Evolutionary conservation across 179 eudicot genomes (phyloP), one percentile per base, ranked within the genome.

Genomic region (Gypsophila paniculata): DNA sequence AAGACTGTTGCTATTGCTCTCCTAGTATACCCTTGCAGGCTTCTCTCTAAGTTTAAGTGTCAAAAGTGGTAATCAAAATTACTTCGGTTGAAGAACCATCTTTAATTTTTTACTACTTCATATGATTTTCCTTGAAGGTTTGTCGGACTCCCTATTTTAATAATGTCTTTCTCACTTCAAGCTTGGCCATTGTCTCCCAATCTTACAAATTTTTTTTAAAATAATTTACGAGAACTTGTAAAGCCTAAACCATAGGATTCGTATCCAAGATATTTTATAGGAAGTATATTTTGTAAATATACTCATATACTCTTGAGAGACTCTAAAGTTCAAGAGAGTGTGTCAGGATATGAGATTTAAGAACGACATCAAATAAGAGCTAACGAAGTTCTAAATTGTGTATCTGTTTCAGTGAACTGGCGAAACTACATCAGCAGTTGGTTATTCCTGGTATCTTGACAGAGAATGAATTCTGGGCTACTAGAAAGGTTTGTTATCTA

Each of bases 391-490:
- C 46, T 44, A 70, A 76, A 29, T 38, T 36, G 23, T 46, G 55
- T 65, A 60, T 79, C 64, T 46, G 60, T 84, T 79, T 76, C 86
- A 92, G 99, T 65, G 97, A 94, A 83, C 79, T 94, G 85, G 89
- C 84, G 79, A 90, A 80, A 82, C 95, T 94, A 74, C 97, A 94
- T 77, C 86, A 85, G 78, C 90, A 92, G 76, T 86, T 94, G 79
- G 97, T 94, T 32, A 70, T 85, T 44, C 86, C 91, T 61, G 82
- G 84, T 54, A 80, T 87, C 73, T 75, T 94, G 85, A 75, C 96
- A 59, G 99, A 92, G 76, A 88, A 87, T 74, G 99, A 94, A 73
- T 94, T 94, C 78, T 92, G 99, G 99, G 96, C 96, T 21, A 83
- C 97, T 29, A 88, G 99, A 79, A 92, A 90, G 97, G 99, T 94